Base-by-base conservation (phyloP, 192 early-diverging fungal genomes). In the Podila epigama region DNA sequence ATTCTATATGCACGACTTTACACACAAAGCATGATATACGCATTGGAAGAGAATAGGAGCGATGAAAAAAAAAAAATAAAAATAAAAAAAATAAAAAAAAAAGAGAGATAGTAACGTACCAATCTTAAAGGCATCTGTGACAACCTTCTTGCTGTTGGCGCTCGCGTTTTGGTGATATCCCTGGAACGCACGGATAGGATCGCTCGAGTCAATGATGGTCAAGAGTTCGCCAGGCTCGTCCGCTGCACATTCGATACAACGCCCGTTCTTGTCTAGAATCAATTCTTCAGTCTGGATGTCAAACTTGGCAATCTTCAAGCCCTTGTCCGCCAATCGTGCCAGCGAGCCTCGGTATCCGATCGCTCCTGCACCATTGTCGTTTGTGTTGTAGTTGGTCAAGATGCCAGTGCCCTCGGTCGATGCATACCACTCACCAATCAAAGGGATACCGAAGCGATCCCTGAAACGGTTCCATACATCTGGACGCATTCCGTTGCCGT, bases 401-500 rank as follows among this genome's bases (percentile, higher is more conserved):
- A 78, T 78, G 37, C 66, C 69, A 29, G 87, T 86, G 37, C 88
- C 89, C 63, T 92, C 91, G 2, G 91, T 92, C 7, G 84, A 78
- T 2, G 82, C 91, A 63, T 92, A 93, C 65, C 90, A 88, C 56
- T 93, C 91, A 55, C 83, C 82, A 34, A 93, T 84, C 33, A 83
- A 62, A 9, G 66, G 60, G 39, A 92, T 87, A 29, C 73, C 81
- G 58, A 93, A 92, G 28, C 91, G 81, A 29, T 85, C 79, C 51
- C 84, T 75, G 70, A 93, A 90, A 11, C 66, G 66, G 22, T 63
- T 70, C 91, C 91, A 93, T 27, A 93, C 86, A 60, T 93, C 91
- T 7, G 84, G 86, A 9, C 89, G 70, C 81, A 93, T 84, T 11
- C 91, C 91, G 58, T 93, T 93, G 48, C 91, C 91, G 57, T 88